Base-by-base conservation (phyloP, 805 yeast species). In the Schwanniomyces yamadae region DNA sequence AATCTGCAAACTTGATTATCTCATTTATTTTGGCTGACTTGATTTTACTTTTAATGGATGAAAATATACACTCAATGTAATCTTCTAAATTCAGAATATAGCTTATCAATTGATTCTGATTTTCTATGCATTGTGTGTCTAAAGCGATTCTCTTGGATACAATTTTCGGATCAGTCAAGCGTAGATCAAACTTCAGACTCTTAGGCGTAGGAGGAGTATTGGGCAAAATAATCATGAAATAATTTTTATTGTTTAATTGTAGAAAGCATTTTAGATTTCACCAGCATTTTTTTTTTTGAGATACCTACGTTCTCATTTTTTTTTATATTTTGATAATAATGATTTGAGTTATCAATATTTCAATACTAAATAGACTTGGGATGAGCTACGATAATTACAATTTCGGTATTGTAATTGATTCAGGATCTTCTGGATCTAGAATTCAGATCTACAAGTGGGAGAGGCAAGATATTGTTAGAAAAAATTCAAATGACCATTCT, bases 391-490 rank as follows among this genome's bases (percentile, higher is more conserved):
- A 50, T 11, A 35, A 40, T 24, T 36, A 49, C 41, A 60, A 70
- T 33, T 90, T 86, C 66, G 97, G 96, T 18, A 82, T 93, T 20
- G 95, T 91, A 11, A 75, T 91, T 3, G 99, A 91, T 59, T 88
- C 97, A 0, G 99, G 99, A 1, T 89, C 97, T 1, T 85, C 95
- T 0, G 99, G 99, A 1, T 88, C 97, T 4, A 69, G 99, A 35
- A 72, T 85, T 11, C 90, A 87, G 57, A 76, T 91, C 8, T 91
- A 86, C 56, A 70, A 74, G 41, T 91, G 96, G 96, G 73, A 73
- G 10, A 80, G 80, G 48, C 66, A 57, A 19, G 55, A 53, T 13
- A 36, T 33, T 26, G 35, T 44, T 6, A 30, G 27, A 20, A 34
- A 44, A 7, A 32, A 30, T 8, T 42, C 61, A 1, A 36, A 57